Base-by-base conservation (phyloP, 2,329 filamentous ascomycete species). In the Stagonosporopsis rhizophila region DNA sequence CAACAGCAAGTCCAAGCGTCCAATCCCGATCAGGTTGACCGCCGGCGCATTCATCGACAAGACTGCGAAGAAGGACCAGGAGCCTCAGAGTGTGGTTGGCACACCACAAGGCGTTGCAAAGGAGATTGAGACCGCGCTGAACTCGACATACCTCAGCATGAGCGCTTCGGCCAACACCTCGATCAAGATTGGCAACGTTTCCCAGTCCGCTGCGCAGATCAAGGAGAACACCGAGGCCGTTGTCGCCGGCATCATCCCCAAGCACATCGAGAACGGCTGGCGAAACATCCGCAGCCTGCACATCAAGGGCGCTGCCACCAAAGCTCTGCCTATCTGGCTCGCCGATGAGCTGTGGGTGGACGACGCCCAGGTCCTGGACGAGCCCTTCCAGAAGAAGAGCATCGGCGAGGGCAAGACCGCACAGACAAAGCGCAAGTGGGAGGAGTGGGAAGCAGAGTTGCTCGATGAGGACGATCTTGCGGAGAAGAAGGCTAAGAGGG, bases 291-390 rank as follows among this genome's bases (percentile, higher is more conserved):
- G 89, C 76, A 86, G 86, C 61, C 80, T 99, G 59, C 92, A 96
- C 77, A 83, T 99, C 81, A 99, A 98, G 83, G 91, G 92, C 3
- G 89, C 91, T 25, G 87, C 91, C 71, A 96, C 94, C 4, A 89
- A 88, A 59, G 90, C 94, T 8, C 83, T 99, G 70, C 95, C 95
- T n/a, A 88, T 99, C 73, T 99, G 92, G 91, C 80, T 96, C 72
- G 90, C 94, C 4, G 89, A 92, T 66, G 92, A 97, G 82, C 82
- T 99, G 62, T 99, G 95, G 92, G 78, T 89, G 15, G 90, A 95
- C 63, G 85, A 89, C 58, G 83, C 87, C 59, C 88, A 91, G 70
- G 86, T 96, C 6, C 80, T 95, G 39, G 79, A 81, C 6, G 80
- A 84, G 61, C 78, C 76, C 28, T 75, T 70, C 48, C 68, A 69